These are phyloP conservation scores for Trichosporon coremiiforme DNA, from an alignment of 1,284 basidiomycete genomes.

Conservation along the genomic window DNA sequence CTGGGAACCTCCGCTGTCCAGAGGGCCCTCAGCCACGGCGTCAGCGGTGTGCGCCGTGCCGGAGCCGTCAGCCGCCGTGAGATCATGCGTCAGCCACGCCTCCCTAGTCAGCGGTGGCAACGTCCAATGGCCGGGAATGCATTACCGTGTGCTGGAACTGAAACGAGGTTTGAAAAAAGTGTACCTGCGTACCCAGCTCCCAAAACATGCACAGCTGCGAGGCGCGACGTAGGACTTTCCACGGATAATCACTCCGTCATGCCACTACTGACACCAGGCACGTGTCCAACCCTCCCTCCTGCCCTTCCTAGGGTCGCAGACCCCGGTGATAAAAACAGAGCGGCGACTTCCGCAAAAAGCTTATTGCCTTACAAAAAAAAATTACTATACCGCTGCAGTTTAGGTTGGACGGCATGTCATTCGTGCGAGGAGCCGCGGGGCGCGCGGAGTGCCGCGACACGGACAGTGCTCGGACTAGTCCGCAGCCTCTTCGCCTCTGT, in stretches of 20 bases:
- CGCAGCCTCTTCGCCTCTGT: neutral
- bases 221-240: constrained; percentile 6
- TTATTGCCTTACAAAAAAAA: neutral
- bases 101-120: neutral
- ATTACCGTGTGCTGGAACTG: constrained; percentile 11
- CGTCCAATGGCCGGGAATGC: neutral
- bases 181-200: neutral
- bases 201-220: too few relatives aligned
- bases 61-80: neutral
- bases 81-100: neutral
- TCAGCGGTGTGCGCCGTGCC: neutral
- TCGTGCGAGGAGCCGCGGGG: neutral
- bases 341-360: neutral
- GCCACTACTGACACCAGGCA: neutral
- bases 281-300: neutral
- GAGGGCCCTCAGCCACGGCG: neutral
- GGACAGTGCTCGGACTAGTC: neutral
- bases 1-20: neutral
- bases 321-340: constrained; percentile 2
- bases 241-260: neutral
- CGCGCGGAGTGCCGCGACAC: too few relatives aligned
- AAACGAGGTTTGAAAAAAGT: constrained; percentile 12
- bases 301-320: too few relatives aligned
- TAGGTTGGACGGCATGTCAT: neutral
- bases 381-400: neutral